Evolutionary conservation across 495 filamentous ascomycete species (phyloP).

Genomic region (Aspergillus mulundensis): DNA sequence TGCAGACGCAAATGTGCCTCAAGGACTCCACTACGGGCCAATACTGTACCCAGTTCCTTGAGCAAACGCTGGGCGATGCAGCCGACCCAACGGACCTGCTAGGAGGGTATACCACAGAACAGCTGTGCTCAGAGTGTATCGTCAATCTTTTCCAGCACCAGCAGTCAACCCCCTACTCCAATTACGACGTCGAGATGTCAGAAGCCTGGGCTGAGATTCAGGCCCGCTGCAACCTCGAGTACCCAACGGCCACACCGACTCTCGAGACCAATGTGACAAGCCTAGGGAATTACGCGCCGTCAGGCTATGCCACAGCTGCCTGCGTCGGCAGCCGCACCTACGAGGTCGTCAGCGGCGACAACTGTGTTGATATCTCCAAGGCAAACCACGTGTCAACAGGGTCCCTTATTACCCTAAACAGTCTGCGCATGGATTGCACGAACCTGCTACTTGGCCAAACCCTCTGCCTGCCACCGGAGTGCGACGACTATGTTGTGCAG

Average conservation of each 20-base stretch:
- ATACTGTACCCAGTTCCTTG: not conserved
- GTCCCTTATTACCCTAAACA: not conserved
- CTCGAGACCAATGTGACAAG: not conserved
- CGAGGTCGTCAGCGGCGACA: constrained; percentile 1
- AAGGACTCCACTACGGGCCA: not conserved
- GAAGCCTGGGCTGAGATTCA: not conserved
- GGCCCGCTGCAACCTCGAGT: not conserved
- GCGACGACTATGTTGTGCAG: not conserved
- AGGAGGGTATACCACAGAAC: not conserved
- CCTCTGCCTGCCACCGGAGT: not conserved
- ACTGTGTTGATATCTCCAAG: not conserved
- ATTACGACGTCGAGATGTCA: constrained; percentile 1
- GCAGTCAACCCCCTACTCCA: constrained; percentile 4
- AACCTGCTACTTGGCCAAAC: not conserved
- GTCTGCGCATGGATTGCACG: not conserved
- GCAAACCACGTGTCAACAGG: not conserved
- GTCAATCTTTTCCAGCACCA: not conserved
- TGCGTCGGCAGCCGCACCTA: not conserved
- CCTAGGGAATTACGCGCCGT: constrained; percentile 1
- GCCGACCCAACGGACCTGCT: not conserved
- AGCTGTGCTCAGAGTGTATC: constrained; percentile 3
- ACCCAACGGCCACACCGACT: not conserved
- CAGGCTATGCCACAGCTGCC: not conserved
- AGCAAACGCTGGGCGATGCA: not conserved
- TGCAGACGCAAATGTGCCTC: not conserved